Evolutionary conservation across 192 early-diverging fungal genomes (phyloP).

Genomic region (Coemansia sp.): DNA sequence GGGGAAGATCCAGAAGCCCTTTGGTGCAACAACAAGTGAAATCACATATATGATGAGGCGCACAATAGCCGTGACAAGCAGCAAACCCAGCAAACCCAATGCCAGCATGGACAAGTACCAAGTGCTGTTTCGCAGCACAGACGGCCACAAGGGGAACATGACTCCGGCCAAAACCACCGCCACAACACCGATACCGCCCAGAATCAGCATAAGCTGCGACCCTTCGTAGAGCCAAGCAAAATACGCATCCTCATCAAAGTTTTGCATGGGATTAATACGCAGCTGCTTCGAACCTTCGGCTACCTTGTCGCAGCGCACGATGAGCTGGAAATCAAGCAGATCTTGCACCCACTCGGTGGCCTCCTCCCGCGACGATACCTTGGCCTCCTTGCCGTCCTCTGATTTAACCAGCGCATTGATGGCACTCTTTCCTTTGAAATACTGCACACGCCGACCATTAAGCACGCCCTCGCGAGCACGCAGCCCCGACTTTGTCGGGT

Average conservation of each 20-base stretch:
- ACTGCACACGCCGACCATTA: conserved; percentile 87
- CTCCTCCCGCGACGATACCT: conserved; percentile 55
- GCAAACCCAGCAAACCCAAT: conserved; percentile 80
- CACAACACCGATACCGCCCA: conserved; percentile 78
- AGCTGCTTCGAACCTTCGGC: conserved; percentile 51
- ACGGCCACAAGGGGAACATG: conserved; percentile 97
- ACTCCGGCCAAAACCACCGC: conserved; percentile 84
- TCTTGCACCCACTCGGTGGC: conserved; percentile 62
- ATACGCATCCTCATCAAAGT: conserved; percentile 77
- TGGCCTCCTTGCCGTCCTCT: conserved; percentile 44
- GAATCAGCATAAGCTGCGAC: conserved; percentile 70
- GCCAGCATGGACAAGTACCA: conserved; percentile 86
- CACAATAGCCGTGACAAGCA: conserved; percentile 83
- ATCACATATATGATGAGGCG: conserved; percentile 83
- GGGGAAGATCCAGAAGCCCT: conserved; percentile 95
- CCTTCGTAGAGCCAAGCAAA: conserved; percentile 94
- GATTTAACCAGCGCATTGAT: conserved; percentile 42
- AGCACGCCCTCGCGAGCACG: conserved; percentile 82
- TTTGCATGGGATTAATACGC: conserved; percentile 55
- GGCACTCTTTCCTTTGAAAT: conserved; percentile 69
- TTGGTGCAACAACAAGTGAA: conserved; percentile 64
- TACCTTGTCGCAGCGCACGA: conserved; percentile 70
- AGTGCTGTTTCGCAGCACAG: conserved; percentile 71
- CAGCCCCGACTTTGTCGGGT: conserved; percentile 63
- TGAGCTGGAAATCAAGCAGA: conserved; percentile 68